Base-by-base conservation (phyloP, 2,329 filamentous ascomycete genomes). In the Leptographium lundbergii region DNA sequence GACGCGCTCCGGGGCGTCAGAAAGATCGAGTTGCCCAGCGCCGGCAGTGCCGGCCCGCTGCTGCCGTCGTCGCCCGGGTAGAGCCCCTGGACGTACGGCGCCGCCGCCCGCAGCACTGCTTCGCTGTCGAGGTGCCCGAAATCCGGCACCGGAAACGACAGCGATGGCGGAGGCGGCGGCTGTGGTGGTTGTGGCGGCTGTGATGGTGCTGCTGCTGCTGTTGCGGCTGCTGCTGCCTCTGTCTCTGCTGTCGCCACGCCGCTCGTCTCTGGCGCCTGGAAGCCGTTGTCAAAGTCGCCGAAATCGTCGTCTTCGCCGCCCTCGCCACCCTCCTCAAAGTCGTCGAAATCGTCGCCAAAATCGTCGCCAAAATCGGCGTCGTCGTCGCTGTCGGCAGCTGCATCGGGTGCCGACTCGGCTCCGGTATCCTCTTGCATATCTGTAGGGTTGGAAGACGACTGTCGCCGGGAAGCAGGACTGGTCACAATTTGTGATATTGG, bases 1-100 rank as follows among this genome's bases (percentile, higher is more conserved):
- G 94, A 96, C 59, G 89, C 85, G 62, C 89, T 95, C 60, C 91
- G 85, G 57, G 91, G 87, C 48, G 89, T 95, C 58, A 89, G 83
- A 72, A 96, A 94, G 56, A 90, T 81, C 52, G 87, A 76, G 62
- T 81, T 78, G 39, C 77, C 78, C 9, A 76, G 74, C n/a, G 75
- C 71, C 59, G 77, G 75, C 60, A 77, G 79, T 52, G 78, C 73
- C 6, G 73, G 70, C 19, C 79, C 76, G 24, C 10, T 13, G 58
- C 80, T 75, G 61, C 80, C 75, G 62, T 79, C 73, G 58, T 81
- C 76, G 6, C 80, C 75, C 1, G 84, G 81, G 66, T 88, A 91
- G 60, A 89, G 76, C 42, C 77, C 75, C 66, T 84, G 76, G 64
- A 91, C 74, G 70, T 88, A 89, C 4, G 85, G 81, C 64, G 86